Evolutionary conservation across 306 rosid genomes (phyloP).

Genomic region (Casuarina glauca): DNA sequence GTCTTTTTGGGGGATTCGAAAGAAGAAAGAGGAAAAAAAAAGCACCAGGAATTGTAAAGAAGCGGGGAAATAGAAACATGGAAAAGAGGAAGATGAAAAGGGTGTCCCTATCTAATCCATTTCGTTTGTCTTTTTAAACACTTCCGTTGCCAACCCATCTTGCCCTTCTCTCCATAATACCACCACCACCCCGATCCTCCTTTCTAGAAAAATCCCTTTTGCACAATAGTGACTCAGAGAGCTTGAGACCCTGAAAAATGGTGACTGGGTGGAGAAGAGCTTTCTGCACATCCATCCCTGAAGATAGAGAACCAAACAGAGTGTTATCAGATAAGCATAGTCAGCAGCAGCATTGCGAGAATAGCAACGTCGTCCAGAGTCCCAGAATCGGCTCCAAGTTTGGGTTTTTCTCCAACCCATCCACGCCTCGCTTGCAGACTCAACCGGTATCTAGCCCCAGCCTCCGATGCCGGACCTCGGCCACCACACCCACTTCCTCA

Average conservation of each 20-base stretch:
- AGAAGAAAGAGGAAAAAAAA: constrained; percentile 25
- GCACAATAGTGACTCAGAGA: not conserved
- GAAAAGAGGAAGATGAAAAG: constrained; percentile 36
- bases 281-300: constrained; percentile 80
- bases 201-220: not conserved
- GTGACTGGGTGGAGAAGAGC: constrained; percentile 98
- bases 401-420: constrained; percentile 80
- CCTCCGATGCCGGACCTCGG: constrained; percentile 80
- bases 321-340: constrained; percentile 34
- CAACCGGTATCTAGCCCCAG: constrained; percentile 48
- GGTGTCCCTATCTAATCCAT: constrained; percentile 41
- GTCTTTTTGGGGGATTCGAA: constrained; percentile 34
- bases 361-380: constrained; percentile 33
- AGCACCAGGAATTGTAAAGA: constrained; percentile 39
- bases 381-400: constrained; percentile 71
- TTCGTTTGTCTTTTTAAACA: constrained; percentile 33
- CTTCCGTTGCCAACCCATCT: constrained; percentile 21
- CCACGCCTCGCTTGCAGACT: constrained; percentile 71
- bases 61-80: constrained; percentile 39
- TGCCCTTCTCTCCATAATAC: constrained; percentile 1
- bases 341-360: constrained; percentile 36
- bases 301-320: constrained; percentile 48
- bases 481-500: constrained; percentile 45
- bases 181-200: constrained; percentile 10
- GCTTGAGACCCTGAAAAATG: constrained; percentile 39